Percentiles rank a stretch among this genome's conserved stretches.
These are phyloP conservation scores for Mycena latifolia DNA, from an alignment of 768 basidiomycete genomes.

Conservation along the genomic window DNA sequence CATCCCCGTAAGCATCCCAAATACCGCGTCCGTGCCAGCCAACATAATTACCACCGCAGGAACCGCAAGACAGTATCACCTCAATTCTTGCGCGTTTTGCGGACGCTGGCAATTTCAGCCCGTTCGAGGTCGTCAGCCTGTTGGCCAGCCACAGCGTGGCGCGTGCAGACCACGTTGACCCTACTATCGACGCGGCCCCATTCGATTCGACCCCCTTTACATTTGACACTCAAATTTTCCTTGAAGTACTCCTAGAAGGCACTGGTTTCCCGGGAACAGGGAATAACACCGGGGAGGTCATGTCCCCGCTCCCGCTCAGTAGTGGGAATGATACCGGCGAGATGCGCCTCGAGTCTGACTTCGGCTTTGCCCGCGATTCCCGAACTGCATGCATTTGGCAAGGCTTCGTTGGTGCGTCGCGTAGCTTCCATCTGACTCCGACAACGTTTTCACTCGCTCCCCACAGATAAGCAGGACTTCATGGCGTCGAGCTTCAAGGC, in stretches of 20 bases:
- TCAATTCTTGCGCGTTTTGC: slow-evolving; percentile 40
- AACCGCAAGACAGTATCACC: slow-evolving; percentile 39
- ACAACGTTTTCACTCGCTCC: too few relatives aligned
- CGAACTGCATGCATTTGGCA: slow-evolving; percentile 42
- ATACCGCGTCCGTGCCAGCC: too few relatives aligned
- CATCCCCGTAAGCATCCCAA: slow-evolving; percentile 27
- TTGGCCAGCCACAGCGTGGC: slow-evolving; percentile 43
- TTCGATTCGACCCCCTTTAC: slow-evolving; percentile 52
- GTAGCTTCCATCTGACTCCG: neutral
- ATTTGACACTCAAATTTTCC: slow-evolving; percentile 51
- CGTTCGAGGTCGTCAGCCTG: slow-evolving; percentile 41
- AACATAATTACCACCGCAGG: neutral
- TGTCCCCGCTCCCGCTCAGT: slow-evolving; percentile 42
- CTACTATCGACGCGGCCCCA: slow-evolving; percentile 43
- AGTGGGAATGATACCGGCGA: slow-evolving; percentile 43
- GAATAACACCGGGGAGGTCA: slow-evolving; percentile 45
- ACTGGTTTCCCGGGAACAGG: slow-evolving; percentile 34
- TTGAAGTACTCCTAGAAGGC: slow-evolving; percentile 49
- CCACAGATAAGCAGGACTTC: neutral
- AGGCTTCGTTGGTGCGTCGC: slow-evolving; percentile 21
- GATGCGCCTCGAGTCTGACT: slow-evolving; percentile 56
- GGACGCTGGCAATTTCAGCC: slow-evolving; percentile 41
- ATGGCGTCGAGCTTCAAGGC: slow-evolving; percentile 16
- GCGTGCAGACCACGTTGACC: slow-evolving; percentile 43
- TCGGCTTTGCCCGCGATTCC: slow-evolving; percentile 38